Base-by-base conservation (phyloP, 192 early-diverging fungal genomes). In the Podila verticillata region DNA sequence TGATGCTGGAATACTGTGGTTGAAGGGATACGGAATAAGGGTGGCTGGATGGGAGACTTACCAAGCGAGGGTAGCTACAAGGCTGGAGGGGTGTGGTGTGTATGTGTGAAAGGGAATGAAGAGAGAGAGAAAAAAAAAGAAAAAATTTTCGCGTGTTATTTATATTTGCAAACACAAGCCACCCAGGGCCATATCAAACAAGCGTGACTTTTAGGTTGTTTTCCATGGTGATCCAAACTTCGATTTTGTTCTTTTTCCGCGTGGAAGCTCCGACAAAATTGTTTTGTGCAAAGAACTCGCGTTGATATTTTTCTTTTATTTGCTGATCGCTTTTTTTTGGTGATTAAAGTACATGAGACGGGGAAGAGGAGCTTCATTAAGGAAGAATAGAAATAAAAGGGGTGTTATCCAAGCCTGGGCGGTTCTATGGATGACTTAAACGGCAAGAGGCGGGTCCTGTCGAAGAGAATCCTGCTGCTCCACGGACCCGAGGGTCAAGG, bases 371-470 rank as follows among this genome's bases (percentile, higher is more conserved):
- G 12, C 39, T 44, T 44, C 39, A 44, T 15, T 44, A 15, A 44
- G 39, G 39, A 44, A 13, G 39, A 17, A 15, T 3, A 44, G 39
- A 44, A 44, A 44, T 44, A 44, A 44, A 44, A 44, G 39, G 17
- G 7, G 7, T 0, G 13, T 28, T 57, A 10, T 13, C 6, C 5
- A 8, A 22, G 8, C n/a, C 24, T 20, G 17, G 22, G 7, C 0
- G 10, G 13, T 65, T 65, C n/a, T n/a, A n/a, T n/a, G n/a, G 22
- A 3, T 28, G 17, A 9, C 22, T 65, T 65, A 72, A 19, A 72
- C 70, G 5, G 70, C 70, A 28, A 72, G 61, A 22, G 70, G 36
- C 10, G 62, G 17, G 24, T 58, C 54, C 34, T 68, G 66, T 59
- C 57, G 22, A 30, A 39, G 20, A 17, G 30, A 5, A 28, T 72